Percentiles rank a stretch among this genome's conserved stretches.
Conservation (phyloP, 257 asterid species). For the Fraxinus cuspidata region DNA sequence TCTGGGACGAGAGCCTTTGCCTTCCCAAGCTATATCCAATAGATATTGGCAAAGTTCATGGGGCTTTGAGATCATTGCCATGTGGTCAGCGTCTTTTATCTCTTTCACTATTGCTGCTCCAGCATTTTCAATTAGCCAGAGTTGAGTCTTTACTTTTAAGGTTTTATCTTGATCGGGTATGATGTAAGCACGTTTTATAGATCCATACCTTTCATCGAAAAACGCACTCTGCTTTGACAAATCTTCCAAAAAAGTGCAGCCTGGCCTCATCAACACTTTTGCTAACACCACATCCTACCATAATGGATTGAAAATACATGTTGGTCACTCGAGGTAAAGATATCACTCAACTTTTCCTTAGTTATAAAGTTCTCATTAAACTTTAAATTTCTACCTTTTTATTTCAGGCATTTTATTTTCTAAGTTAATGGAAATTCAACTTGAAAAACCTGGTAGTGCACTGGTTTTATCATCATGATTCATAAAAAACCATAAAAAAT, state of each 20-base stretch:
- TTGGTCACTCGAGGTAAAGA: too few species aligned
- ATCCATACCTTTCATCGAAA: constrained; percentile 45
- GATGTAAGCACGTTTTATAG: constrained; percentile 44
- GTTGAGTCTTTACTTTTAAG: constrained; percentile 40
- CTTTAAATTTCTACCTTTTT: too few species aligned
- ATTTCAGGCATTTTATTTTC: too few species aligned
- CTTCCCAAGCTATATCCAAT: constrained; percentile 30
- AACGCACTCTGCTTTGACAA: constrained; percentile 38
- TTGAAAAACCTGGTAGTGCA: too few species aligned
- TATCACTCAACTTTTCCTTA: too few species aligned
- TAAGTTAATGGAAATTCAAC: too few species aligned
- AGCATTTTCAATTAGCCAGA: constrained; percentile 42
- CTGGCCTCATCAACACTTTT: constrained; percentile 43
- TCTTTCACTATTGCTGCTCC: constrained; percentile 42
- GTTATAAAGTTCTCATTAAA: too few species aligned
- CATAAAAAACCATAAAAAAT: too few species aligned
- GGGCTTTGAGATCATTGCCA: constrained; percentile 54
- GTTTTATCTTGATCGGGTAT: constrained; percentile 41
- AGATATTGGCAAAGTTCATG: constrained; percentile 35
- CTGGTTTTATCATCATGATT: too few species aligned
- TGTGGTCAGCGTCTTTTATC: constrained; percentile 48
- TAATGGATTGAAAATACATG: background rate
- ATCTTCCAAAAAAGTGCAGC: constrained; percentile 41
- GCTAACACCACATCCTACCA: constrained; percentile 56
- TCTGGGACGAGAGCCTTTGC: too few species aligned